phyloP scores from a whole-genome alignment of 2,329 filamentous ascomycete genomes.

The Chaetomiaceae sp. region DNA sequence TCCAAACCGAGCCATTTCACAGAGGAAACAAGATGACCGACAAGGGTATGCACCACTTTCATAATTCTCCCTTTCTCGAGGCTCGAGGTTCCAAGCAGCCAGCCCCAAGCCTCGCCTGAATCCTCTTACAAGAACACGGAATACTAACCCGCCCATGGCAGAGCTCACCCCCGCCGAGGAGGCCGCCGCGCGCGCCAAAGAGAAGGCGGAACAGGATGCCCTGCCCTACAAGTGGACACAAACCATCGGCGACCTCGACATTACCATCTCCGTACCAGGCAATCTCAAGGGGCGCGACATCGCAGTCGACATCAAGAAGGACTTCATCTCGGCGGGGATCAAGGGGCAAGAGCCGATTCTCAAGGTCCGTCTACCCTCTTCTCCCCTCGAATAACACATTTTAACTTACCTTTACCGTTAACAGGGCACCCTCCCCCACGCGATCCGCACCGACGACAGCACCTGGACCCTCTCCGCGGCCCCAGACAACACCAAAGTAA shows the following conservation, averaged over 20 bases:
- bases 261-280: slow-evolving; percentile 71
- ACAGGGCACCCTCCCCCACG: slow-evolving; percentile 79
- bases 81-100: not conserved
- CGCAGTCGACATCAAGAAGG: slow-evolving; percentile 76
- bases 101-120: not conserved
- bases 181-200: slow-evolving; percentile 61
- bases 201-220: slow-evolving; percentile 80
- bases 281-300: slow-evolving; percentile 84
- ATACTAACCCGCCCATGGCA: slow-evolving; percentile 28
- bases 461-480: slow-evolving; percentile 86
- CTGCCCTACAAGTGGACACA: slow-evolving; percentile 98
- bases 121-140: not conserved
- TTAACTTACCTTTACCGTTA: slow-evolving; percentile 8
- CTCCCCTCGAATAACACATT: slow-evolving; percentile 51
- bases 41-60: slow-evolving; percentile 31
- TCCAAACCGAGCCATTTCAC: not conserved
- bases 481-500: slow-evolving; percentile 53
- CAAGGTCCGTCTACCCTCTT: slow-evolving; percentile 50
- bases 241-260: slow-evolving; percentile 81
- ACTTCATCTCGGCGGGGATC: slow-evolving; percentile 70
- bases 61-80: slow-evolving; percentile 7
- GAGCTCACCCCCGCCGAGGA: slow-evolving; percentile 54
- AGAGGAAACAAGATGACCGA: slow-evolving; percentile 36
- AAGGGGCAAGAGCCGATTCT: slow-evolving; percentile 87
- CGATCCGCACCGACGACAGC: slow-evolving; percentile 77